Evolutionary conservation across 139 green algal species (phyloP).

Genomic region (Volvox africanus): DNA sequence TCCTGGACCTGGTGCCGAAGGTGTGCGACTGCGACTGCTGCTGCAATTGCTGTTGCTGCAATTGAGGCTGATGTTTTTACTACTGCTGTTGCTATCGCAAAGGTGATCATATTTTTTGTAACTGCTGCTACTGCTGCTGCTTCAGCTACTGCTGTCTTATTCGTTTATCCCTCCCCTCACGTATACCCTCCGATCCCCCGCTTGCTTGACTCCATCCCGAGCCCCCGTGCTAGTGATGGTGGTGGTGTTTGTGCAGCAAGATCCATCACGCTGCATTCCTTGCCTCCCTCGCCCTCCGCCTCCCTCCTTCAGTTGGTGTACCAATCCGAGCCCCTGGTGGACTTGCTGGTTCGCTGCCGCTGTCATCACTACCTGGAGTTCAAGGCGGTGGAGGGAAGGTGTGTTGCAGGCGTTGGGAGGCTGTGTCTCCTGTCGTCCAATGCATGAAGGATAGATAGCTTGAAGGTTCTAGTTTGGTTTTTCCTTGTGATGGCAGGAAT

Average conservation of each 20-base stretch:
- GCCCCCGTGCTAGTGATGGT: too few species aligned
- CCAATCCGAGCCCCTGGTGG: conserved; percentile 79
- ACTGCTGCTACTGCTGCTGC: not conserved
- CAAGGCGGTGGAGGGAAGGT: conserved; percentile 82
- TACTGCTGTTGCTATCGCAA: not conserved
- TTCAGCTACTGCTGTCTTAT: not conserved
- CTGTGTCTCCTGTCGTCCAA: too few species aligned
- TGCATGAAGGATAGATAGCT: too few species aligned
- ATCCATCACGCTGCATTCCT: too few species aligned
- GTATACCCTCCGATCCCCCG: not conserved
- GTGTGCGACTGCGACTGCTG: conserved; percentile 24
- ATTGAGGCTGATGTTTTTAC: not conserved
- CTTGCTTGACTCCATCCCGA: too few species aligned
- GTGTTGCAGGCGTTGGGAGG: not conserved
- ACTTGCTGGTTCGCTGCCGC: conserved; percentile 76
- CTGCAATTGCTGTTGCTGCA: not conserved
- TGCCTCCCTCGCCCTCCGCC: not conserved
- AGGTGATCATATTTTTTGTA: not conserved
- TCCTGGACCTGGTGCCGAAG: conserved; percentile 79
- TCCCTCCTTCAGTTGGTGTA: conserved; percentile 73
- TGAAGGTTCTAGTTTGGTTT: too few species aligned
- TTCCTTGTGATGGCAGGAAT: too few species aligned
- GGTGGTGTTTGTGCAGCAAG: too few species aligned
- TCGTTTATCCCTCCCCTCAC: not conserved
- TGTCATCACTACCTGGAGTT: conserved; percentile 93